phyloP scores from a whole-genome alignment of 2,329 filamentous ascomycete genomes.

The Diplodia mutila region DNA sequence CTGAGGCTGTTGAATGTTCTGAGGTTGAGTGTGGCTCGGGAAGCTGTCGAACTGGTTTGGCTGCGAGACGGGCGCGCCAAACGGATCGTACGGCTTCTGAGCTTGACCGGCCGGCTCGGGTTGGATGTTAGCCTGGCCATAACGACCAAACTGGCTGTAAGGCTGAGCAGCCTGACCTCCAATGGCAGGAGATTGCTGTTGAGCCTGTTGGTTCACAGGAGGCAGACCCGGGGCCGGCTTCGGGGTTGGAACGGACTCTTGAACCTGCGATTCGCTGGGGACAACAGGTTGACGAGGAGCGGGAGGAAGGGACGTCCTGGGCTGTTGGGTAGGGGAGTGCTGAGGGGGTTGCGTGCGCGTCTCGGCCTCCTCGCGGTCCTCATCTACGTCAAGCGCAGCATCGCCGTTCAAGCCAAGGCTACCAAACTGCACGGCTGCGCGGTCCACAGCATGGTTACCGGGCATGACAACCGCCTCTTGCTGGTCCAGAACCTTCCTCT shows the following conservation, averaged over 20 bases:
- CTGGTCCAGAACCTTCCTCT: conserved; percentile 87
- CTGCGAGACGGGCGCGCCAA: conserved; percentile 69
- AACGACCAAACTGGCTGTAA: conserved; percentile 71
- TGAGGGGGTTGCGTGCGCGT: conserved; percentile 91
- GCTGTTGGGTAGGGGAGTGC: conserved; percentile 84
- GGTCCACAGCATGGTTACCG: conserved; percentile 91
- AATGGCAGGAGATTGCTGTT: conserved; percentile 47
- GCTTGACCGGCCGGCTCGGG: conserved; percentile 63
- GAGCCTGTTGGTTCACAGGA: conserved; percentile 57
- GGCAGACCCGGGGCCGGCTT: conserved; percentile 66
- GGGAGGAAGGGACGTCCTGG: conserved; percentile 84
- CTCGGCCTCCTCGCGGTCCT: conserved; percentile 92
- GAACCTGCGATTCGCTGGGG: conserved; percentile 44
- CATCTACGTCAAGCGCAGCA: conserved; percentile 73
- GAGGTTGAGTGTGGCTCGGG: conserved; percentile 54
- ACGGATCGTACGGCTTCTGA: conserved; percentile 87
- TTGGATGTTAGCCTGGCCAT: conserved; percentile 63
- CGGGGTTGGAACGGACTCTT: conserved; percentile 52
- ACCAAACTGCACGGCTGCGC: conserved; percentile 92
- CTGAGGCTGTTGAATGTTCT: conserved; percentile 61
- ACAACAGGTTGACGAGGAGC: conserved; percentile 54
- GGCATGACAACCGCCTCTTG: conserved; percentile 99
- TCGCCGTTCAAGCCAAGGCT: conserved; percentile 87
- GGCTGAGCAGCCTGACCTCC: conserved; percentile 53
- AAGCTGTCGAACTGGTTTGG: conserved; percentile 53